A percentile compares a stretch with the other conserved stretches of the same genome.
Evolutionary conservation across 2,329 filamentous ascomycete genomes (phyloP).

Genomic region (Trichoderma sp.): DNA sequence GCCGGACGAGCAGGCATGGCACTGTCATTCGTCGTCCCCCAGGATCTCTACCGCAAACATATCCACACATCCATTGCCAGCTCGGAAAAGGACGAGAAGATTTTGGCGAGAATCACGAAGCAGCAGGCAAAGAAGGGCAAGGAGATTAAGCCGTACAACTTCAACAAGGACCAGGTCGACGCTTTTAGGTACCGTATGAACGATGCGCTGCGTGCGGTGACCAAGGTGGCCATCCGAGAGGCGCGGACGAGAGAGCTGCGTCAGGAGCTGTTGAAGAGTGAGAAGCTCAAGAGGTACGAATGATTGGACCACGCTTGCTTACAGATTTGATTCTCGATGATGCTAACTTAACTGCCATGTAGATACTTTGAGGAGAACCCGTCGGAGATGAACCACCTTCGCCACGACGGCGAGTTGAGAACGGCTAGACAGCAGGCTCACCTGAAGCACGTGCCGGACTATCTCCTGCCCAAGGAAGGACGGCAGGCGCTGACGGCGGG

Average conservation of each 20-base stretch:
- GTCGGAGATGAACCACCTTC: constrained; percentile 77
- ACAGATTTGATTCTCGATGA: not conserved
- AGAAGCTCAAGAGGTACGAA: constrained; percentile 75
- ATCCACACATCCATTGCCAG: constrained; percentile 76
- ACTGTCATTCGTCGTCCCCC: constrained; percentile 88
- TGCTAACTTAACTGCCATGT: not conserved
- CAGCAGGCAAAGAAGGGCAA: constrained; percentile 76
- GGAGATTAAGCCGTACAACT: constrained; percentile 84
- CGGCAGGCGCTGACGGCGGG: constrained; percentile 65
- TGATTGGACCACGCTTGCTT: not conserved
- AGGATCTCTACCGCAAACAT: constrained; percentile 81
- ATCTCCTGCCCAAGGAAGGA: constrained; percentile 77
- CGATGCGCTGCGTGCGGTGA: constrained; percentile 87
- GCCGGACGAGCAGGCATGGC: constrained; percentile 92
- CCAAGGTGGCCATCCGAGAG: constrained; percentile 83
- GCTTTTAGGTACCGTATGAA: constrained; percentile 94
- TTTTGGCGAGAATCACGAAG: constrained; percentile 75
- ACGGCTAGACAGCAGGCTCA: constrained; percentile 83
- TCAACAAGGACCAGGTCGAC: constrained; percentile 92
- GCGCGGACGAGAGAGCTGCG: constrained; percentile 84
- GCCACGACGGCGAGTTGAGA: constrained; percentile 85
- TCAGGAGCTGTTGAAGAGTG: constrained; percentile 86
- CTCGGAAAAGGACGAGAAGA: constrained; percentile 78
- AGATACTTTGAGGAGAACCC: constrained; percentile 96
- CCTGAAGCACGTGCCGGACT: constrained; percentile 91